These are phyloP conservation scores for Cercophora newfieldiana DNA, from an alignment of 495 filamentous ascomycete genomes.

Conservation along the genomic window DNA sequence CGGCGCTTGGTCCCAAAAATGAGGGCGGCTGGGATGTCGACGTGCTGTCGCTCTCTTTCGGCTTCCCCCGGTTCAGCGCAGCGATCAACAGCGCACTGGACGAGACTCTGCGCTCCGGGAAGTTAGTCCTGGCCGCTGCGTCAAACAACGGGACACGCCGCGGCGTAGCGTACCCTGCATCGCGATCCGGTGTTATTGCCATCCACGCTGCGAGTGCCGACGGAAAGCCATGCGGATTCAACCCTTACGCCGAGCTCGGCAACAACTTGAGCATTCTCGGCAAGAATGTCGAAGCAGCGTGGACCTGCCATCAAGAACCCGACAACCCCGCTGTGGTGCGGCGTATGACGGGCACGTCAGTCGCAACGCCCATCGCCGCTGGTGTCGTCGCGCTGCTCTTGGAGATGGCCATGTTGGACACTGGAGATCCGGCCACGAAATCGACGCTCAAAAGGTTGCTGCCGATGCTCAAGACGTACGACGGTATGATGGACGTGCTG, in stretches of 20 bases:
- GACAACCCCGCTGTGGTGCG: background rate
- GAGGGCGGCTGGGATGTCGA: background rate
- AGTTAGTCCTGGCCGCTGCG: background rate
- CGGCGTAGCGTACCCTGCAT: background rate
- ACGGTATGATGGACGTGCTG: slow-evolving; percentile 1
- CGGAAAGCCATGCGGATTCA: background rate
- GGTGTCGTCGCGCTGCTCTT: background rate
- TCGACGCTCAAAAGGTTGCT: background rate
- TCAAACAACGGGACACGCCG: background rate
- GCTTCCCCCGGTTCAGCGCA: background rate
- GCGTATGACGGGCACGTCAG: background rate
- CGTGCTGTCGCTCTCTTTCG: background rate
- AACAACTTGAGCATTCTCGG: background rate
- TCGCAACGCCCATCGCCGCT: slow-evolving; percentile 1
- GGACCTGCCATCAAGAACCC: background rate
- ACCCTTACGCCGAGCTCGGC: background rate
- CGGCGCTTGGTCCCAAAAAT: background rate
- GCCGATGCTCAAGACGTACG: background rate
- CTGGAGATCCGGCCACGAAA: background rate
- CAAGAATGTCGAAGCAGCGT: background rate
- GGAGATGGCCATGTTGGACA: background rate
- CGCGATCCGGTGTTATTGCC: background rate
- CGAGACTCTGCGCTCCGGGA: background rate
- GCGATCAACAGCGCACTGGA: background rate
- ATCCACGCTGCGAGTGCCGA: background rate